Evolutionary conservation across 1,139 yeast species (phyloP).

Genomic region (Magnusiomyces tetraspermus): DNA sequence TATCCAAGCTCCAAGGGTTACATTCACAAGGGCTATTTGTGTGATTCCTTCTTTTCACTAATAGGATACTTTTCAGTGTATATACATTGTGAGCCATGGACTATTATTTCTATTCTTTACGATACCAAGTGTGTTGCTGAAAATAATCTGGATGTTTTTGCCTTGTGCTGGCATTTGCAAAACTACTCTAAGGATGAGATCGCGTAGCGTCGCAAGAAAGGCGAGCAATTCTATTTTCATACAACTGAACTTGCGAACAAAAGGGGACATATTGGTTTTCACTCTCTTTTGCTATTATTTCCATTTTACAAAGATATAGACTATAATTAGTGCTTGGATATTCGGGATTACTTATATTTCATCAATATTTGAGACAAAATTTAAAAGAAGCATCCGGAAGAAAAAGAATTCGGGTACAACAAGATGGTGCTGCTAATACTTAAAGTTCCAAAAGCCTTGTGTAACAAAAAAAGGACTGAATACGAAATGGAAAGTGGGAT

Average conservation of each 20-base stretch:
- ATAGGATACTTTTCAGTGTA: conserved; percentile 64
- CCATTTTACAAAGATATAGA: conserved; percentile 53
- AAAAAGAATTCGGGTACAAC: neutral
- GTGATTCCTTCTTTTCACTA: conserved; percentile 48
- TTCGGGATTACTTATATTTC: conserved; percentile 35
- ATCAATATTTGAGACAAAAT: conserved; percentile 8
- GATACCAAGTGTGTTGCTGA: conserved; percentile 15
- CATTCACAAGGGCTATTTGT: conserved; percentile 48
- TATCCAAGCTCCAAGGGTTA: conserved; percentile 78
- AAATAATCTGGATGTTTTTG: conserved; percentile 37
- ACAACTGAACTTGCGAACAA: conserved; percentile 26
- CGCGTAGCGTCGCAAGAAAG: conserved; percentile 20
- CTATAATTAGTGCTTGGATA: conserved; percentile 40
- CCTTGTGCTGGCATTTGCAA: conserved; percentile 34
- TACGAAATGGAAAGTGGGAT: neutral
- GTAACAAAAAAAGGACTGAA: neutral
- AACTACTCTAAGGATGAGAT: conserved; percentile 24
- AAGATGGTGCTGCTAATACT: neutral
- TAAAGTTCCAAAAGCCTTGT: neutral
- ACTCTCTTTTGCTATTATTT: conserved; percentile 52
- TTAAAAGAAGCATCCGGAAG: neutral
- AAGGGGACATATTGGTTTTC: conserved; percentile 50
- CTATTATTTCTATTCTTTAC: conserved; percentile 25
- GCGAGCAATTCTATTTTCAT: conserved; percentile 31
- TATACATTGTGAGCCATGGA: conserved; percentile 28